Percentiles rank a stretch among this genome's conserved stretches.
Evolutionary conservation across 768 basidiomycete genomes (phyloP).

Genomic region (Coprinopsis strossmayeri): DNA sequence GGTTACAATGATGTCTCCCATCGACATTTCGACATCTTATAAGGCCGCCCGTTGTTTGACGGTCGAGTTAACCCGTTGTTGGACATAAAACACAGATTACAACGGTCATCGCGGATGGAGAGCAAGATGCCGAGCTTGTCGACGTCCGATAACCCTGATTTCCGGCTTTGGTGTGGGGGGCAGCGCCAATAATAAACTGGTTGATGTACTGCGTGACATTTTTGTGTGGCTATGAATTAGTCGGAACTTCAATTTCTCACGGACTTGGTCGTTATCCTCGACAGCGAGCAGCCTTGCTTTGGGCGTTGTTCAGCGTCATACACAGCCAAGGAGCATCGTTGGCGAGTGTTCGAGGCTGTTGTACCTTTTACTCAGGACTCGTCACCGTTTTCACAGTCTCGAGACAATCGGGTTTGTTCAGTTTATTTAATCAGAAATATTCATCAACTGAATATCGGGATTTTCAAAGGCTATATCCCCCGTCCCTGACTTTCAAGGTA

Average conservation of each 20-base stretch:
- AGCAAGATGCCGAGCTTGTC: neutral
- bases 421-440: conserved; percentile 26
- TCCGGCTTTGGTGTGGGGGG: neutral
- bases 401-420: conserved; percentile 16
- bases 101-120: too few relatives aligned
- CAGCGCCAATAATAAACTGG: neutral
- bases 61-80: too few relatives aligned
- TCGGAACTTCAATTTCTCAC: neutral
- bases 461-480: conserved; percentile 22
- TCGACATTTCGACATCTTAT: too few relatives aligned
- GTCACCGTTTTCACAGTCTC: neutral
- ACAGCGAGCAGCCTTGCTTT: too few relatives aligned
- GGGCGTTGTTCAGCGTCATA: neutral
- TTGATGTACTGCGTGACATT: neutral
- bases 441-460: conserved; percentile 25
- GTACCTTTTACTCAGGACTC: neutral
- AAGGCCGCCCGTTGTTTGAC: too few relatives aligned
- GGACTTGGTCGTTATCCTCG: too few relatives aligned
- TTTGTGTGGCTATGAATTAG: neutral
- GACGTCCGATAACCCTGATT: too few relatives aligned
- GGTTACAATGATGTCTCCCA: too few relatives aligned
- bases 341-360: too few relatives aligned
- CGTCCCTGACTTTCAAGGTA: conserved; percentile 18
- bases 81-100: too few relatives aligned
- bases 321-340: neutral